These are phyloP conservation scores for Vicia villosa DNA, from an alignment of 306 rosid species.

Conservation along the genomic window DNA sequence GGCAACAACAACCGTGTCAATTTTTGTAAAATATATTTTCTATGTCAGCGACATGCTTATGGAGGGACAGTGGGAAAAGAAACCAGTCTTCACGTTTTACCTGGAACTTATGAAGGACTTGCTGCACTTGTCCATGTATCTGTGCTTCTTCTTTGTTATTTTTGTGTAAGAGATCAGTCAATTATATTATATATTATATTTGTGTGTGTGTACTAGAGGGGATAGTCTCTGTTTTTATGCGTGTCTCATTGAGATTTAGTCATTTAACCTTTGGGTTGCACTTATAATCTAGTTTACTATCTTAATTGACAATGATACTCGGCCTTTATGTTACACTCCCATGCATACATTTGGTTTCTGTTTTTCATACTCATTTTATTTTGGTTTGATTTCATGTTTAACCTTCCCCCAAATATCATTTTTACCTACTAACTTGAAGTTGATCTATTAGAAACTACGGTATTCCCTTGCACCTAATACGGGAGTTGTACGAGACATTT, in stretches of 20 bases:
- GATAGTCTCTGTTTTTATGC: background rate
- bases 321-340: slow-evolving; percentile 13
- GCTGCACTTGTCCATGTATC: slow-evolving; percentile 93
- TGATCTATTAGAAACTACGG: slow-evolving; percentile 74
- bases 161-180: slow-evolving; percentile 74
- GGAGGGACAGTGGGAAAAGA: slow-evolving; percentile 99
- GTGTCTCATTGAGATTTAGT: background rate
- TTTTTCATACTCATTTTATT: slow-evolving; percentile 13
- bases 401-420: slow-evolving; percentile 12
- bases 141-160: slow-evolving; percentile 93
- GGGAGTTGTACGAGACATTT: slow-evolving; percentile 97
- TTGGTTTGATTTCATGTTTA: slow-evolving; percentile 24
- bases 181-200: slow-evolving; percentile 6
- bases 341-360: background rate
- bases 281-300: slow-evolving; percentile 16
- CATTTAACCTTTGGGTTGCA: slow-evolving; percentile 9
- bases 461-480: slow-evolving; percentile 92
- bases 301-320: slow-evolving; percentile 16
- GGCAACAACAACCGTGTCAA: slow-evolving; percentile 90
- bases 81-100: slow-evolving; percentile 94
- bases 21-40: slow-evolving; percentile 87
- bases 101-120: slow-evolving; percentile 94
- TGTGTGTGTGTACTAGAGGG: slow-evolving; percentile 11
- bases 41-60: slow-evolving; percentile 90
- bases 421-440: slow-evolving; percentile 37